Conservation (phyloP, 805 yeast species). For the Komagataella kurtzmanii region DNA sequence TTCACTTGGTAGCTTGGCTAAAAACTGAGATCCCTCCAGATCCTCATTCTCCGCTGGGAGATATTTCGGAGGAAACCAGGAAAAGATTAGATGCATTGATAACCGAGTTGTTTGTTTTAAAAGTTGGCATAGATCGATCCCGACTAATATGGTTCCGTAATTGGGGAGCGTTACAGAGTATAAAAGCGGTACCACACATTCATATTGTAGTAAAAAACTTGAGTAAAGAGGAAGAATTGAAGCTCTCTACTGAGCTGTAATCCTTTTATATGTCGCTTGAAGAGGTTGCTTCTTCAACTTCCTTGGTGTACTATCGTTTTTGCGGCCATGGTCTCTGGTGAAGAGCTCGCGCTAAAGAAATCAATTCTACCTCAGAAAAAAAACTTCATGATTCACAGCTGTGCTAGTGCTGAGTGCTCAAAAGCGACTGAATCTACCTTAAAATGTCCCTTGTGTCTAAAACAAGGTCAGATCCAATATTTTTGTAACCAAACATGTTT, state of each 20-base stretch:
- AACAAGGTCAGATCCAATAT: constrained; percentile 42
- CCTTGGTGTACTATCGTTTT: too few species aligned
- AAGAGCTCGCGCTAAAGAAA: background rate
- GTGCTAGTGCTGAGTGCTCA: constrained; percentile 59
- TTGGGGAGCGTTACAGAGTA: constrained; percentile 59
- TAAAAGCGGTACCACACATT: constrained; percentile 52
- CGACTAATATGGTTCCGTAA: constrained; percentile 57
- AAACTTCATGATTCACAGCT: background rate
- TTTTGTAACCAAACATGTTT: constrained; percentile 85
- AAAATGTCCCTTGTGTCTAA: constrained; percentile 88
- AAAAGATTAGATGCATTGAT: constrained; percentile 29
- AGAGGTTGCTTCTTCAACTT: background rate
- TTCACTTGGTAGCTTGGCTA: constrained; percentile 58
- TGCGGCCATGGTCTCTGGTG: too few species aligned
- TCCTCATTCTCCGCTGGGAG: constrained; percentile 34
- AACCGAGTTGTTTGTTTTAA: constrained; percentile 31
- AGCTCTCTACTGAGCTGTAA: background rate
- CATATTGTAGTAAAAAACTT: constrained; percentile 45
- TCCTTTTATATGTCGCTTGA: background rate
- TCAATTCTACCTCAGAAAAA: background rate
- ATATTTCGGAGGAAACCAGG: constrained; percentile 29
- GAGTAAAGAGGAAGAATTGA: constrained; percentile 8
- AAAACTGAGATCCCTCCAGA: constrained; percentile 42
- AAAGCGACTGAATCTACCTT: constrained; percentile 61
- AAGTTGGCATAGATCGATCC: constrained; percentile 23